Conservation (phyloP, 768 basidiomycete species). For the Panaeolus papilionaceus region DNA sequence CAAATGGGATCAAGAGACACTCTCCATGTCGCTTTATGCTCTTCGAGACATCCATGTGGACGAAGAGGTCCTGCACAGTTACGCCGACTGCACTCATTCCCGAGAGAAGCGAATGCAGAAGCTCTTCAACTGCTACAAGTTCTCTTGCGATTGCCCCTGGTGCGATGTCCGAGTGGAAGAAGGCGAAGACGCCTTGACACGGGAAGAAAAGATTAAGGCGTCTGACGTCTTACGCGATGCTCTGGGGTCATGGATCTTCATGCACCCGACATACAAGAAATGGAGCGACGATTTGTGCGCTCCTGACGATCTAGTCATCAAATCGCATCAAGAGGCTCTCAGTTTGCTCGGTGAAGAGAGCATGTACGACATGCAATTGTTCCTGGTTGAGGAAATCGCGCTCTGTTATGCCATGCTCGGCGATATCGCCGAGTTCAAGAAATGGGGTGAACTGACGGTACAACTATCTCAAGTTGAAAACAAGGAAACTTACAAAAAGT, state of each 20-base stretch:
- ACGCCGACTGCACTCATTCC: constrained; percentile 46
- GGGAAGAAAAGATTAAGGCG: constrained; percentile 24
- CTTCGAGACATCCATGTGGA: constrained; percentile 43
- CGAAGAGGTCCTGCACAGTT: constrained; percentile 54
- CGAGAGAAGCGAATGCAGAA: constrained; percentile 39
- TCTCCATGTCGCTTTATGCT: constrained; percentile 48
- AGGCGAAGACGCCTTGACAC: neutral
- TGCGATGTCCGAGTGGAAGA: constrained; percentile 33
- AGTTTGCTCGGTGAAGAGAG: constrained; percentile 47
- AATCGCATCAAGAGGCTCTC: constrained; percentile 44
- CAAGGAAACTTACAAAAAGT: constrained; percentile 35
- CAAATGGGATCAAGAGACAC: constrained; percentile 46
- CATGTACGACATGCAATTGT: constrained; percentile 44
- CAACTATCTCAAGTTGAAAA: constrained; percentile 37
- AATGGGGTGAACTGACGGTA: constrained; percentile 38
- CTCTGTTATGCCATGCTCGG: constrained; percentile 48
- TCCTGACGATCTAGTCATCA: constrained; percentile 45
- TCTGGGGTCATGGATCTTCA: constrained; percentile 42
- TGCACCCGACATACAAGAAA: constrained; percentile 43
- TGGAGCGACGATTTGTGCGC: constrained; percentile 50
- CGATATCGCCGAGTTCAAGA: constrained; percentile 38
- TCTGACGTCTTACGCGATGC: constrained; percentile 41
- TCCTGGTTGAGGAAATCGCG: constrained; percentile 50
- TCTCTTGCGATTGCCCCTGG: constrained; percentile 46
- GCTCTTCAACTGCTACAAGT: constrained; percentile 46